phyloP scores from a whole-genome alignment of 441 rosid species.

The Mallotus japonicus region DNA sequence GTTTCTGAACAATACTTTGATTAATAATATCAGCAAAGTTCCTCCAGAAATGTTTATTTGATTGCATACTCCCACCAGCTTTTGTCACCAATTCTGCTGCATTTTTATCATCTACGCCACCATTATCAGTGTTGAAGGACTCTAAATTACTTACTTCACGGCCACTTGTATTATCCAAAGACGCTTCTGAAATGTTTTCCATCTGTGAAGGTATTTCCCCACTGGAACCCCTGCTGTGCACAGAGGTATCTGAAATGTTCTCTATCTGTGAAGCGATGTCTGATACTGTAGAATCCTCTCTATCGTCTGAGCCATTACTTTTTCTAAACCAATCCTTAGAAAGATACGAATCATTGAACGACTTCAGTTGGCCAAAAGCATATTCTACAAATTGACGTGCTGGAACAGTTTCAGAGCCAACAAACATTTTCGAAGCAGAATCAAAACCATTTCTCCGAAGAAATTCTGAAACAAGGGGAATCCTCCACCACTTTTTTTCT shows the following conservation, averaged over 20 bases:
- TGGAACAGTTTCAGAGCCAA: constrained; percentile 68
- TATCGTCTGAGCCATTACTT: constrained; percentile 29
- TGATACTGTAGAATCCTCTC: constrained; percentile 24
- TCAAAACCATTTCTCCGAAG: constrained; percentile 64
- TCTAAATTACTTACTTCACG: constrained; percentile 27
- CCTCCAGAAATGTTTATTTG: constrained; percentile 64
- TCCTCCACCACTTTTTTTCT: constrained; percentile 78
- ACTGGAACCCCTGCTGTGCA: neutral
- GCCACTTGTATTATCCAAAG: constrained; percentile 28
- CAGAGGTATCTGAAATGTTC: constrained; percentile 31
- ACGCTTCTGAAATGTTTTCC: constrained; percentile 29
- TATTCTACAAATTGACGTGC: constrained; percentile 86
- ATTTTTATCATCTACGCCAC: constrained; percentile 25
- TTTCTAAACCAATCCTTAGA: constrained; percentile 38
- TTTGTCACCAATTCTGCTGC: constrained; percentile 28
- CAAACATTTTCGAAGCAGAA: constrained; percentile 53
- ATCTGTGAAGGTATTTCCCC: constrained; percentile 22
- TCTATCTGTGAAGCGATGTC: constrained; percentile 37
- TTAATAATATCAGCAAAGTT: constrained; percentile 57
- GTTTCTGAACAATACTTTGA: constrained; percentile 66
- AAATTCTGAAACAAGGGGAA: constrained; percentile 70
- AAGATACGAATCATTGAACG: constrained; percentile 56
- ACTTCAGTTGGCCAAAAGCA: constrained; percentile 83
- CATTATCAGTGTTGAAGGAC: constrained; percentile 25
- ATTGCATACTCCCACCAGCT: constrained; percentile 36